Evolutionary conservation across 306 rosid species (phyloP).

Genomic region (Corylus avellana): DNA sequence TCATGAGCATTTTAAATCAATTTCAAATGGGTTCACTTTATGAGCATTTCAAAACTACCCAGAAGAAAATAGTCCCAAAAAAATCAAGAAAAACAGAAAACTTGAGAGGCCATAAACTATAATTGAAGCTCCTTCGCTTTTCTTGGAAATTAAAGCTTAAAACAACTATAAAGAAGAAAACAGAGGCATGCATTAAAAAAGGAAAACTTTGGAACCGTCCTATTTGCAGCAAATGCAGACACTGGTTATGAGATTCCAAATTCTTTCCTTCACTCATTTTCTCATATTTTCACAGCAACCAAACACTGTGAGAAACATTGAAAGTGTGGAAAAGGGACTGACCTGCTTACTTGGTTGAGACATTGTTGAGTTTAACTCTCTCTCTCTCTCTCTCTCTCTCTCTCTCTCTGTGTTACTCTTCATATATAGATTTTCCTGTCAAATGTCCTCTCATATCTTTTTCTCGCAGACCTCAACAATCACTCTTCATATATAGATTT

Average conservation of each 20-base stretch:
- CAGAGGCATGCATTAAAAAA: conserved; percentile 26
- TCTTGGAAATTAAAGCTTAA: not conserved
- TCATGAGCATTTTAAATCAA: not conserved
- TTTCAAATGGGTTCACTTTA: not conserved
- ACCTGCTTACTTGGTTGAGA: conserved; percentile 54
- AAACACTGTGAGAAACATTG: conserved; percentile 14
- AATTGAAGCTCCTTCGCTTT: conserved; percentile 4
- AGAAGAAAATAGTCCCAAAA: not conserved
- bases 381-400: not conserved
- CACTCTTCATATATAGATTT: no score
- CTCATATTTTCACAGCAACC: conserved; percentile 17
- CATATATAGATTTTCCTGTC: no score
- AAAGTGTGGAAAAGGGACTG: not conserved
- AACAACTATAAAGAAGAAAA: not conserved
- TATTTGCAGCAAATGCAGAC: not conserved
- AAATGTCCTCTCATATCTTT: no score
- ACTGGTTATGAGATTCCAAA: not conserved
- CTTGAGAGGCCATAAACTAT: not conserved
- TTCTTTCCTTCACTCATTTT: not conserved
- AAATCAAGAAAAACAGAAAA: not conserved
- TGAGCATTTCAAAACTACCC: not conserved
- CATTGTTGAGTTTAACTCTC: conserved; percentile 30
- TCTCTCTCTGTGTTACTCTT: no score
- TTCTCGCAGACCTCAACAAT: no score
- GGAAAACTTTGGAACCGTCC: not conserved